Percentiles rank a stretch among this genome's conserved stretches.
Conservation (phyloP, 352 stramenopile genomes). For the Globisporangium nodosum region DNA sequence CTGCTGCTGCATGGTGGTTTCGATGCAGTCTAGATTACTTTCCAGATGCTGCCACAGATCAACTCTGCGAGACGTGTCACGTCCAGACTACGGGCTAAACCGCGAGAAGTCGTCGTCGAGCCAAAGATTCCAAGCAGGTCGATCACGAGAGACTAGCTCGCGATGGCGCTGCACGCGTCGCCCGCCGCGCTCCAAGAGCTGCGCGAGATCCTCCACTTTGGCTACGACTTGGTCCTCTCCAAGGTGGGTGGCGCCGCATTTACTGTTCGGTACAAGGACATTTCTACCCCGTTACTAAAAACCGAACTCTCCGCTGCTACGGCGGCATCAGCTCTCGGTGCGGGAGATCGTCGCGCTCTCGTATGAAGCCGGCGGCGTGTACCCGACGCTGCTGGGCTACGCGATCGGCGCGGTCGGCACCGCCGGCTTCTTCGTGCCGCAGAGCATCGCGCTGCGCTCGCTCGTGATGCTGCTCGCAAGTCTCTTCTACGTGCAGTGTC, state of each 20-base stretch:
- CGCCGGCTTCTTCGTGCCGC: constrained; percentile 24
- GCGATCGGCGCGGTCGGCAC: constrained; percentile 35
- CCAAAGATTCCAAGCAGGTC: too few species aligned
- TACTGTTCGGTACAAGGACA: not conserved
- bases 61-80: too few species aligned
- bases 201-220: constrained; percentile 7
- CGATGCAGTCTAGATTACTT: too few species aligned
- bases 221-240: constrained; percentile 10
- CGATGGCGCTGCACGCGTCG: constrained; percentile 4
- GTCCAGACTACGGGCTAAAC: too few species aligned
- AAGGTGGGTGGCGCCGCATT: constrained; percentile 3
- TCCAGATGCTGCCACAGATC: too few species aligned
- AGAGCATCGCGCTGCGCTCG: constrained; percentile 17
- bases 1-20: too few species aligned
- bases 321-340: constrained; percentile 30
- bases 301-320: too few species aligned
- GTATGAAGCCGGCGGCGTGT: constrained; percentile 50
- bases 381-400: constrained; percentile 55
- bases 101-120: too few species aligned
- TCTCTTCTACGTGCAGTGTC: constrained; percentile 22
- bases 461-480: constrained; percentile 14
- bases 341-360: constrained; percentile 34
- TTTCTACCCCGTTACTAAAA: not conserved
- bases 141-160: too few species aligned
- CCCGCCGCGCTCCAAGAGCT: constrained; percentile 5